Percentiles rank a stretch among this genome's conserved stretches.
Conservation (phyloP, 2,329 filamentous ascomycete genomes). For the Neoascochyta sp. region DNA sequence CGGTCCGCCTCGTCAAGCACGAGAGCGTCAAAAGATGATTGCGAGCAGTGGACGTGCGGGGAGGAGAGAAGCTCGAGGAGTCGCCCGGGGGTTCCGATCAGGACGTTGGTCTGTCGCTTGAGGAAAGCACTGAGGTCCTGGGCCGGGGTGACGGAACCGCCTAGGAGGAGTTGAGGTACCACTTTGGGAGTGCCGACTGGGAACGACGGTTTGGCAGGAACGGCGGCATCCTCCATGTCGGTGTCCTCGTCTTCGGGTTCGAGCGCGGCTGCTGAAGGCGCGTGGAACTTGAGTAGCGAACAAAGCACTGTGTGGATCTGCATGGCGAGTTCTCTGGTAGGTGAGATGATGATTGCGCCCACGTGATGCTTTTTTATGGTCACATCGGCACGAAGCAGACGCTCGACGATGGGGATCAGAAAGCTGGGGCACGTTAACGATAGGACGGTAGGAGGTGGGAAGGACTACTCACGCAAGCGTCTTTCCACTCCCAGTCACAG, state of each 20-base stretch:
- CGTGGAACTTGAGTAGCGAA: conserved; percentile 77
- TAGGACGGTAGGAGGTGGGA: not conserved
- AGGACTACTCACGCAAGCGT: conserved; percentile 24
- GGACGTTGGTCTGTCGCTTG: conserved; percentile 77
- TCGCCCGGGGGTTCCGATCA: conserved; percentile 87
- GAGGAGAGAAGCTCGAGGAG: conserved; percentile 83
- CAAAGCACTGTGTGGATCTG: conserved; percentile 83
- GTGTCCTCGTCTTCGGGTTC: conserved; percentile 50
- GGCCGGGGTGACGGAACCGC: conserved; percentile 74
- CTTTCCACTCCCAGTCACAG: conserved; percentile 41
- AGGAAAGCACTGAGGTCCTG: conserved; percentile 86
- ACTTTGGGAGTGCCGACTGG: conserved; percentile 55
- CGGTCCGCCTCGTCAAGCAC: conserved; percentile 94
- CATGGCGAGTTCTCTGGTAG: conserved; percentile 84
- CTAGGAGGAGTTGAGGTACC: conserved; percentile 74
- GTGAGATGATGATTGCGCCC: conserved; percentile 85
- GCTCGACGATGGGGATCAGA: conserved; percentile 77
- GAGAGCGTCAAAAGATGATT: conserved; percentile 85
- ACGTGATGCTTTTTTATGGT: conserved; percentile 87
- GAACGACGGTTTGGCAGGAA: conserved; percentile 38
- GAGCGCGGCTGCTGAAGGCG: conserved; percentile 66
- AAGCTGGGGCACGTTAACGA: conserved; percentile 46
- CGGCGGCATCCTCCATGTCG: conserved; percentile 40
- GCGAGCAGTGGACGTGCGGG: conserved; percentile 79
- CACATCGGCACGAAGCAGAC: conserved; percentile 73